Base-by-base conservation (phyloP, 2,329 filamentous ascomycete species). In the Trichoderma sp. region DNA sequence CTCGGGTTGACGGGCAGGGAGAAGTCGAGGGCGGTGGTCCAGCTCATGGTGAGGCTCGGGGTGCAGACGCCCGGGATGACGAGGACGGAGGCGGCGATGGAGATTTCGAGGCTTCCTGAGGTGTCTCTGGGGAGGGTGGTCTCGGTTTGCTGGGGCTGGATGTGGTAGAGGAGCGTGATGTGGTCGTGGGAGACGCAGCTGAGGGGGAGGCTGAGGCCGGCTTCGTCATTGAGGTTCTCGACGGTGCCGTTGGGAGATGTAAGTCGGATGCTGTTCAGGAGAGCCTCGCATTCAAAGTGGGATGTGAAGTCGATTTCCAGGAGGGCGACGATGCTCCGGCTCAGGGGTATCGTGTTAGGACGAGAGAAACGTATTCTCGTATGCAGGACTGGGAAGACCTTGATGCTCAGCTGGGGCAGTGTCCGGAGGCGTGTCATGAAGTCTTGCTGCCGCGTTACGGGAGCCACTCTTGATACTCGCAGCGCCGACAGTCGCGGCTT, bases 261-360 rank as follows among this genome's bases (percentile, higher is more conserved):
- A 32, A 94, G 82, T 1, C 84, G 76, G 71, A 93, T 87, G 24
- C 85, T 83, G 68, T 90, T 84, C 26, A 95, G 85, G 14, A 83
- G 82, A n/a, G 92, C 85, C 76, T 89, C 87, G 79, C 89, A 93
- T 63, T 90, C 88, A 71, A 91, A 88, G 78, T 91, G 89, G 7
- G 90, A 86, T 0, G 92, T 92, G 73, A 93, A 90, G 80, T 94
- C 92, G 51, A 94, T 81, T 77, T 94, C 92, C 5, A 95, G 83
- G 66, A 92, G 88, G 9, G 91, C 91, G 72, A 94, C 87, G 14
- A 93, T 83, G 21, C 89, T 86, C 3, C 88, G 80, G 72, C 87
- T 89, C 11, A 89, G 83, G 3, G 90, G 89, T 9, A 84, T 83
- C 1, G 85, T 85, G 75, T 86, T 88, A 7, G 91, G 86, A 73